Conservation (phyloP, 345 rosid genomes). For the Turnera subulata region DNA sequence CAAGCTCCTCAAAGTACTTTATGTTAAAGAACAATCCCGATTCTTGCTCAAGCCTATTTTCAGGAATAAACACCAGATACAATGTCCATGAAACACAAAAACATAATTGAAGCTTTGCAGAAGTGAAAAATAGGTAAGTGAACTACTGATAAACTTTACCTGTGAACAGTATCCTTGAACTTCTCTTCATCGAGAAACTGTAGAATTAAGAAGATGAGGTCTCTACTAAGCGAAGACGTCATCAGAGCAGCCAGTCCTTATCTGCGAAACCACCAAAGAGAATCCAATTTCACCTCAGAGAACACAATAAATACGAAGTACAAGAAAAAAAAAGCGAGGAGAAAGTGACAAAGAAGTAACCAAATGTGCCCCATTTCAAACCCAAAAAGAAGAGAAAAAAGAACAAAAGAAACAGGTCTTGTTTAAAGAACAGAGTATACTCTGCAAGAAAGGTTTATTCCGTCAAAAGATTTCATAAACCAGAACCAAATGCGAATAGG, state of each 20-base stretch:
- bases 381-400: neutral
- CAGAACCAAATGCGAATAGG: neutral
- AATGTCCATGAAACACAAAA: neutral
- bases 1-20: slow-evolving; percentile 36
- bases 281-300: slow-evolving; percentile 3
- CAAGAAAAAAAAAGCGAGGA: neutral
- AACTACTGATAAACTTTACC: slow-evolving; percentile 16
- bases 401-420: neutral
- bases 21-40: slow-evolving; percentile 33
- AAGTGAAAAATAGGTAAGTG: neutral
- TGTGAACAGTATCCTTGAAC: slow-evolving; percentile 32
- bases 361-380: neutral
- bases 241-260: slow-evolving; percentile 14
- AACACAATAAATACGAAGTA: neutral
- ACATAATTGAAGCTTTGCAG: neutral
- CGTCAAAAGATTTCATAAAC: too few relatives aligned
- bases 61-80: slow-evolving; percentile 3
- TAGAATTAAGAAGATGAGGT: slow-evolving; percentile 38
- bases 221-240: slow-evolving; percentile 35
- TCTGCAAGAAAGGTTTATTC: too few relatives aligned
- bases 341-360: slow-evolving; percentile 8
- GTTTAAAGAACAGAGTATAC: neutral
- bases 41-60: slow-evolving; percentile 44
- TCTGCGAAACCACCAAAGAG: slow-evolving; percentile 7
- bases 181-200: slow-evolving; percentile 44